Base-by-base conservation (phyloP, 2,329 filamentous ascomycete genomes). In the Neurospora sp. region DNA sequence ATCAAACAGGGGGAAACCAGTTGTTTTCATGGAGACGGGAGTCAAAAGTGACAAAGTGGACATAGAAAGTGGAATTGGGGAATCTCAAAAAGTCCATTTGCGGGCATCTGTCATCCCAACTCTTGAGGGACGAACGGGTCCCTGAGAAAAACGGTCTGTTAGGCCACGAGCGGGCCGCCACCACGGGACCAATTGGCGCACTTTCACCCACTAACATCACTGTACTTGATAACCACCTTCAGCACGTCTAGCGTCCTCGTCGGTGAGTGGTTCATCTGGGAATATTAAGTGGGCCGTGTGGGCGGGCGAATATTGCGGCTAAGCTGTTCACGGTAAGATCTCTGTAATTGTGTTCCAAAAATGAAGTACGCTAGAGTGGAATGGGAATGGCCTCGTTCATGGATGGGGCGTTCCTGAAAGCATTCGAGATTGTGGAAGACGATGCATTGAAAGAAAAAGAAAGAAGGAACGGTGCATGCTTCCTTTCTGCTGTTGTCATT, bases 321-420 rank as follows among this genome's bases (percentile, higher is more conserved):
- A 62, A 17, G 52, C 52, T 62, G 52, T 62, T 62, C 23, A 62
- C 7, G 52, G 52, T 33, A 62, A 62, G 23, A 62, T 62, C 3
- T 62, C 52, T 62, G 28, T 62, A 67, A 70, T 46, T 52, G 67
- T 69, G 71, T 70, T 70, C 73, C 73, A 74, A 73, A 74, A 73
- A 71, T 74, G 71, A 58, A 36, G 28, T 9, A 9, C 38, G 67
- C 74, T 74, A 75, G 67, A 4, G 5, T 69, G 8, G 4, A 69
- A 39, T 1, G 15, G 70, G 72, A 36, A 66, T 73, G 71, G 73
- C 11, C 33, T 36, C 33, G 33, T 17, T 23, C 42, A 23, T 67
- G 43, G 36, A 52, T 36, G 70, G 67, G 69, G 39, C 68, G 71
- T 70, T 66, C 70, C 71, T 72, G 69, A 66, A 40, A 66, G 66